Conservation (phyloP, 169 alveolate genomes). For the Fabrea salina region DNA sequence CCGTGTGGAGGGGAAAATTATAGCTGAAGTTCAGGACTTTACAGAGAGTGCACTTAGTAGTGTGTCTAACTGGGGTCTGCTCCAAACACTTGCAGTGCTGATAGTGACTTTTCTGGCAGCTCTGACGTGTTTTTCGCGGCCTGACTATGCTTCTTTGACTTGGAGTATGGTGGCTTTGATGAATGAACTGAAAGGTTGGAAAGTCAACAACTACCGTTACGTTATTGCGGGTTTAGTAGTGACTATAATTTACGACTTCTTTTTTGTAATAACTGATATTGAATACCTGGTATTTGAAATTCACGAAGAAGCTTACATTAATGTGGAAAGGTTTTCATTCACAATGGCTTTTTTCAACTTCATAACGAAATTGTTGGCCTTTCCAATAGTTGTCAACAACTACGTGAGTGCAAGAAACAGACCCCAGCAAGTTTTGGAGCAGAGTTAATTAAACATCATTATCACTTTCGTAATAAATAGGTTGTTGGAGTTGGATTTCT, state of each 20-base stretch:
- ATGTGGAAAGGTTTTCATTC: slow-evolving; percentile 9
- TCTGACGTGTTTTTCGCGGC: not conserved
- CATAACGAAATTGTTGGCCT: not conserved
- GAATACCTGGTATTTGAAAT: too few species aligned
- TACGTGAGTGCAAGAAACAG: not conserved
- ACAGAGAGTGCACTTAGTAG: too few species aligned
- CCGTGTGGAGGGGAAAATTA: not conserved
- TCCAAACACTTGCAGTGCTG: not conserved
- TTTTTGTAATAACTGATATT: not conserved
- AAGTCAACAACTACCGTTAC: not conserved
- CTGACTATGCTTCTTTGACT: not conserved
- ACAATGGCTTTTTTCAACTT: slow-evolving; percentile 11
- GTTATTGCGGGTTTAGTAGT: not conserved
- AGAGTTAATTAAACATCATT: too few species aligned
- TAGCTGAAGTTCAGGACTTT: not conserved
- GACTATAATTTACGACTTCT: not conserved
- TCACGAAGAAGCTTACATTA: too few species aligned
- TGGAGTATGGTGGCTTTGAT: not conserved
- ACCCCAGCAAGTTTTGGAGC: too few species aligned
- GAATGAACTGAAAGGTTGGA: not conserved
- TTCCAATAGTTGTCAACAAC: not conserved
- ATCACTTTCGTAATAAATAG: not conserved
- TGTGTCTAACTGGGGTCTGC: not conserved
- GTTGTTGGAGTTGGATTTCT: not conserved
- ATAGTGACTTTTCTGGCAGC: not conserved